phyloP scores from a whole-genome alignment of 2,329 filamentous ascomycete genomes.

The Hypoxylon sp. region DNA sequence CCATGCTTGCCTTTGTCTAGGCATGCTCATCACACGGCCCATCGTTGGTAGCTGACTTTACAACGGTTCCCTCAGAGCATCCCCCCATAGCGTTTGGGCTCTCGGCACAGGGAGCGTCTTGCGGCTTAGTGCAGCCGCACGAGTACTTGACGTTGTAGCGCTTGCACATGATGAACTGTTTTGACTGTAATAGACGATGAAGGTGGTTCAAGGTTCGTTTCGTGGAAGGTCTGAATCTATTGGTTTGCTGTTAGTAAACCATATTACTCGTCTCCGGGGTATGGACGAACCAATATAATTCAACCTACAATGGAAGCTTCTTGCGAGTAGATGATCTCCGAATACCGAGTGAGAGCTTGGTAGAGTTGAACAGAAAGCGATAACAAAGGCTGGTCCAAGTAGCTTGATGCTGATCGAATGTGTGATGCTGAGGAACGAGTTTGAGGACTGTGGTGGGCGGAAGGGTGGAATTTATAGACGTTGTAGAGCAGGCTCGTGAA shows the following conservation, averaged over 20 bases:
- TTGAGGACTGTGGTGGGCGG: constrained; percentile 42
- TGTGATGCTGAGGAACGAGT: constrained; percentile 38
- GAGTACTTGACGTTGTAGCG: constrained; percentile 44
- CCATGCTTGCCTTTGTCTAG: constrained; percentile 23
- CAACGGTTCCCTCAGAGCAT: constrained; percentile 15
- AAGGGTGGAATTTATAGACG: constrained; percentile 49
- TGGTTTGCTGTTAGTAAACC: constrained; percentile 14
- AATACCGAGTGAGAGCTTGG: constrained; percentile 10
- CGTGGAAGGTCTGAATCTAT: constrained; percentile 6
- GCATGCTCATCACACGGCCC: constrained; percentile 34
- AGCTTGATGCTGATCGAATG: constrained; percentile 28
- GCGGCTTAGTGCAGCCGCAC: constrained; percentile 42
- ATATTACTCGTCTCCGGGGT: neutral
- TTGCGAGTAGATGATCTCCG: neutral
- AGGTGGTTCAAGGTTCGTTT: neutral
- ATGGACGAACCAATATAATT: constrained; percentile 26
- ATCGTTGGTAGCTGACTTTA: neutral
- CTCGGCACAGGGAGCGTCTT: constrained; percentile 37
- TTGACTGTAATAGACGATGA: neutral
- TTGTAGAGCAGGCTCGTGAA: constrained; percentile 32
- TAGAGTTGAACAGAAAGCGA: constrained; percentile 12
- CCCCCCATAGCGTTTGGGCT: constrained; percentile 29
- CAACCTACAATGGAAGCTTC: constrained; percentile 7
- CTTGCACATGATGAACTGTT: constrained; percentile 48
- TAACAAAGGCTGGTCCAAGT: constrained; percentile 15